phyloP scores from a whole-genome alignment of 192 early-diverging fungal genomes.

The Coemansia sp. region DNA sequence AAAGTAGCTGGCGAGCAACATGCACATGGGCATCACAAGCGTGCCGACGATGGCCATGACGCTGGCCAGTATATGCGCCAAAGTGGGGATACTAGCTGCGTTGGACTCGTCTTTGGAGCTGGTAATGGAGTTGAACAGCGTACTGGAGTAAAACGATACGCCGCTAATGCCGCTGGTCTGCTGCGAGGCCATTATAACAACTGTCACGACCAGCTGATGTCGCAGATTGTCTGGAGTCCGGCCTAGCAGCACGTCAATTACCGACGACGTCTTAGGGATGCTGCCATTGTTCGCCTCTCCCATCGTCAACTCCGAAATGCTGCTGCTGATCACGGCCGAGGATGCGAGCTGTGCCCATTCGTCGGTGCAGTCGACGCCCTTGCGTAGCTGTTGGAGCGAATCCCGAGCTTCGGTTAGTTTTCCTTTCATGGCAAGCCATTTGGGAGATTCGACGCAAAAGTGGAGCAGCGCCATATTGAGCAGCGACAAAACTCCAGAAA shows the following conservation, averaged over 20 bases:
- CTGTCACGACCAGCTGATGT: conserved; percentile 61
- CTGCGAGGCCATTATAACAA: conserved; percentile 69
- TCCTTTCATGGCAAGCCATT: conserved; percentile 65
- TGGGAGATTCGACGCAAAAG: conserved; percentile 77
- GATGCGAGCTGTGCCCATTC: conserved; percentile 62
- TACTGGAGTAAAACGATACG: conserved; percentile 78
- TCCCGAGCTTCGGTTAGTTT: conserved; percentile 54
- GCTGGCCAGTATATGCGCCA: conserved; percentile 40
- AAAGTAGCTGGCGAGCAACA: conserved; percentile 62
- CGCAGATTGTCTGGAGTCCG: conserved; percentile 59
- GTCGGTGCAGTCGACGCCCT: conserved; percentile 45
- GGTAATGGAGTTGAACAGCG: conserved; percentile 63
- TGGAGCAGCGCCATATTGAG: conserved; percentile 54
- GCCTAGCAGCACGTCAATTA: conserved; percentile 60
- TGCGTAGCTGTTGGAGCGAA: conserved; percentile 59
- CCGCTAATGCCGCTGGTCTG: conserved; percentile 83
- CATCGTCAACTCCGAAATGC: neutral
- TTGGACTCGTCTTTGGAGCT: conserved; percentile 1
- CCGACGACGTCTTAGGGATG: conserved; percentile 21
- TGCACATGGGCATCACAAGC: conserved; percentile 17
- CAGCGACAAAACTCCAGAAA: conserved; percentile 62
- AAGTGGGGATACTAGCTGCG: conserved; percentile 26
- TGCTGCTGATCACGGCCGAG: conserved; percentile 4
- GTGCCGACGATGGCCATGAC: conserved; percentile 32
- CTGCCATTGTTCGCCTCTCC: neutral